These are phyloP conservation scores for Juglanconis sp. DNA, from an alignment of 2,329 filamentous ascomycete species.

Conservation along the genomic window DNA sequence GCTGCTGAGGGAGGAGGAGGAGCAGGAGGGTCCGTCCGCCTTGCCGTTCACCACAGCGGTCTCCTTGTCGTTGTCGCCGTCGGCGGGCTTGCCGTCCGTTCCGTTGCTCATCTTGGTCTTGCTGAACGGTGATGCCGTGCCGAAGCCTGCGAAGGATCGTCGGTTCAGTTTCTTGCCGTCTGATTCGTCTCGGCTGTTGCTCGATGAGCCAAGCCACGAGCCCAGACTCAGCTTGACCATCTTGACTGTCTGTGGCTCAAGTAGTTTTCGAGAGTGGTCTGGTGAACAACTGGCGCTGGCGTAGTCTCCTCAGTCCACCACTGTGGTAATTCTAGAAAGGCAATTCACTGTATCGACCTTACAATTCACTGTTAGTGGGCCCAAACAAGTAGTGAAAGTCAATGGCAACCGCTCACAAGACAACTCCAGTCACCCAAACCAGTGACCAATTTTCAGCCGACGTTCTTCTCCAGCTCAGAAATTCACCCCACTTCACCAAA, in stretches of 20 bases:
- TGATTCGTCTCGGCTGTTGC: slow-evolving; percentile 18
- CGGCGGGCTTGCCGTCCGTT: neutral
- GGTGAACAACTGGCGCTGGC: too few relatives aligned
- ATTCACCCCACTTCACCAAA: neutral
- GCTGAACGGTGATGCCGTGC: slow-evolving; percentile 18
- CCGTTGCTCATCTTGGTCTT: slow-evolving; percentile 20
- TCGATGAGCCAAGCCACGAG: slow-evolving; percentile 29
- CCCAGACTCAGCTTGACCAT: slow-evolving; percentile 35
- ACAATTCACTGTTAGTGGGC: too few relatives aligned
- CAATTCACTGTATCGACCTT: too few relatives aligned
- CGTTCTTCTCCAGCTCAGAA: too few relatives aligned
- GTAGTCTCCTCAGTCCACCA: too few relatives aligned
- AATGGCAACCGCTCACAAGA: too few relatives aligned
- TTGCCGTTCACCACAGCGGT: neutral
- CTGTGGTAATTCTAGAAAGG: too few relatives aligned
- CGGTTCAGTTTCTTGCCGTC: slow-evolving; percentile 34
- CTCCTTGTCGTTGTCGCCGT: neutral
- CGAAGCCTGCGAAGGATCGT: slow-evolving; percentile 29
- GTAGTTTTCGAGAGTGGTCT: too few relatives aligned
- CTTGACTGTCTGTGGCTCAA: slow-evolving; percentile 3
- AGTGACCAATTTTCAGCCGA: too few relatives aligned
- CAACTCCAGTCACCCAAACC: too few relatives aligned
- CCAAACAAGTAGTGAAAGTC: too few relatives aligned
- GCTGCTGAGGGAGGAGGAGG: neutral
- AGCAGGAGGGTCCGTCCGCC: neutral